Evolutionary conservation across 352 stramenopile species (phyloP), one percentile per base, ranked within the genome.

Genomic region (Thraustochytrium striatum): DNA sequence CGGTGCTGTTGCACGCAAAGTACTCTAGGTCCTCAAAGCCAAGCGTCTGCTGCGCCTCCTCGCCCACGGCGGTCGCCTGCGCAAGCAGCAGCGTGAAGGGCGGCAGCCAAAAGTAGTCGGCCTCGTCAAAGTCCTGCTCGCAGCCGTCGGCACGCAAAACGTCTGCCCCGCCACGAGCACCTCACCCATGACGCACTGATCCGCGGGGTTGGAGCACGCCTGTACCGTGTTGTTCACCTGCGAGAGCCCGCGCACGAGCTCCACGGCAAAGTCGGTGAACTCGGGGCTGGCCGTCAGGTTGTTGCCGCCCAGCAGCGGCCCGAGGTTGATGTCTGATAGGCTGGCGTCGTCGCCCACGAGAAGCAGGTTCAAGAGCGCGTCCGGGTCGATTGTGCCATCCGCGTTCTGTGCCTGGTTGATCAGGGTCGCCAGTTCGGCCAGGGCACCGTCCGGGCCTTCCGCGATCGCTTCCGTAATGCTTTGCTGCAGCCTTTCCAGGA

Each of bases 1-100:
- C 28, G 21, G 72, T 81, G 47, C 7, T 47, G 47, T 81, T 81
- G 62, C 72, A 81, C 52, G 72, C 52, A 32, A 79, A 79, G 36
- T 72, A 39, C 11, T 62, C 69, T 8, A 53, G 19, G 13, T 65
- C 52, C 30, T 79, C 57, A 53, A 79, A 79, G 28, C 50, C n/a
- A 3, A 32, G 16, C 9, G 2, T 50, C 13, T 41, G 8, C 5
- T 16, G 5, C 16, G 7, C 28, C 38, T 3, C 58, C 5, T 5
- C 21, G 28, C 25, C 69, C 21, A 79, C n/a, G n/a, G n/a, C n/a
- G n/a, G n/a, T n/a, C n/a, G n/a, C n/a, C n/a, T n/a, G n/a, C n/a
- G n/a, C n/a, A n/a, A n/a, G n/a, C n/a, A n/a, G n/a, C n/a, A n/a
- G n/a, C n/a, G n/a, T n/a, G n/a, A n/a, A 32, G 8, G 28, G 0